Conservation (phyloP, 163 green algal genomes). For the Prototheca wickerhamii region DNA sequence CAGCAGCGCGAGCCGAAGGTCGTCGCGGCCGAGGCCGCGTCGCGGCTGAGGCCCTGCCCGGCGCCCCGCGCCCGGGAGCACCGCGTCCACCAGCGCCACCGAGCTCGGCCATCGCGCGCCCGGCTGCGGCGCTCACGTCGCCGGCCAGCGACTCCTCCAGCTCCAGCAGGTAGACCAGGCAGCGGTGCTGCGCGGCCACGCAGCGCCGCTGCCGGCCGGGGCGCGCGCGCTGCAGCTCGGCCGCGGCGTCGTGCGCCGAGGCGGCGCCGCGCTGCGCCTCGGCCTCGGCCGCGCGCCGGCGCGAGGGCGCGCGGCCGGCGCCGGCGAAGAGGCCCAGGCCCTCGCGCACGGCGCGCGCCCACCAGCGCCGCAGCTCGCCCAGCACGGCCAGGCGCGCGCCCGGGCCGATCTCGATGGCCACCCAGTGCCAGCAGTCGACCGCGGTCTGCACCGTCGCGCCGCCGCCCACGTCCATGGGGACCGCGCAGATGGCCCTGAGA, state of each 20-base stretch:
- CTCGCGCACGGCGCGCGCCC: slow-evolving; percentile 34
- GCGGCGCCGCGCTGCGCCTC: not conserved
- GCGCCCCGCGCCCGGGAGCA: slow-evolving; percentile 35
- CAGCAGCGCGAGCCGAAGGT: slow-evolving; percentile 45
- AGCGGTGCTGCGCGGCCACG: slow-evolving; percentile 46
- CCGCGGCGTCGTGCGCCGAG: not conserved
- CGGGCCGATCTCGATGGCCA: slow-evolving; percentile 25
- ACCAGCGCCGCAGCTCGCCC: slow-evolving; percentile 33
- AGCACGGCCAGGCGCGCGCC: slow-evolving; percentile 40
- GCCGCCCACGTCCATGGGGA: not conserved
- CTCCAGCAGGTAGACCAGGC: slow-evolving; percentile 52
- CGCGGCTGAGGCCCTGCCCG: slow-evolving; percentile 30
- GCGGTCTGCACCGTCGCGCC: no score
- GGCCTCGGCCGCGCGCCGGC: not conserved
- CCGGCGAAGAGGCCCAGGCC: slow-evolving; percentile 55
- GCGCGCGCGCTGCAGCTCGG: not conserved
- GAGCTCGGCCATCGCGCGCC: not conserved
- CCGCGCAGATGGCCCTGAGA: not conserved
- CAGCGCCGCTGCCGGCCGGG: not conserved
- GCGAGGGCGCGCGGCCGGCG: slow-evolving; percentile 2
- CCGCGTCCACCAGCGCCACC: no score
- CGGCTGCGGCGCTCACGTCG: slow-evolving; percentile 10
- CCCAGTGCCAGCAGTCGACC: slow-evolving; percentile 38
- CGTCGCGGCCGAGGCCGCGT: slow-evolving; percentile 45
- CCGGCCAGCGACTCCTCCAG: not conserved